Evolutionary conservation across 2,329 filamentous ascomycete genomes (phyloP), one percentile per base, ranked within the genome.

Genomic region (Tolypocladium sp.): DNA sequence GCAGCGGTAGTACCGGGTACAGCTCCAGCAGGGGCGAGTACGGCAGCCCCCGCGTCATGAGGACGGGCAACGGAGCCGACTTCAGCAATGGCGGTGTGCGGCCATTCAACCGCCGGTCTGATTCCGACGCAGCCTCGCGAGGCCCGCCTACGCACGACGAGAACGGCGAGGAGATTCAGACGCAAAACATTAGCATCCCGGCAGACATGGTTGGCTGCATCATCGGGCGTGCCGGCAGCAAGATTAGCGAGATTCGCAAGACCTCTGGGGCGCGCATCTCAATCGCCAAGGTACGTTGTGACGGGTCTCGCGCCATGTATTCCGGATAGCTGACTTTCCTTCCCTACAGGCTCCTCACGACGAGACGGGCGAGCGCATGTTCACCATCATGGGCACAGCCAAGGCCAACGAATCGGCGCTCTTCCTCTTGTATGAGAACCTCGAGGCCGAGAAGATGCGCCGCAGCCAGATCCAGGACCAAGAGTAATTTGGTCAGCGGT

Each of bases 151-250:
- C 91, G 52, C 90, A 95, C 70, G 92, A 94, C 63, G 93, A 97
- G 76, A 95, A 97, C 64, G 94, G 94, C 63, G 94, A 97, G 73
- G 93, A 97, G 75, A 90, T 97, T 62, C 93, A 97, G 76, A 99
- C 94, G 1, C 94, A 99, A 73, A 99, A 99, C 79, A 99, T 99
- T 77, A 97, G 92, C 81, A 99, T 99, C 69, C 94, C 94, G 33
- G 92, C 94, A 55, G 94, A 99, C 79, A 99, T 99, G 94, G 94
- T 99, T 74, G 94, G 94, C 66, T 99, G 94, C 78, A 99, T 99
- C 78, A 99, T 99, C 73, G 94, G 94, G 65, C 89, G 92, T 64
- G 91, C 83, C 58, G 94, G 94, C 64, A 92, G 85, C 80, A 99
- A 99, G 84, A 99, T 99, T 72, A 97, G 91, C 74, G 94, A 99